phyloP scores from a whole-genome alignment of 805 yeast genomes.

The Myxozyma lipomycoides region DNA sequence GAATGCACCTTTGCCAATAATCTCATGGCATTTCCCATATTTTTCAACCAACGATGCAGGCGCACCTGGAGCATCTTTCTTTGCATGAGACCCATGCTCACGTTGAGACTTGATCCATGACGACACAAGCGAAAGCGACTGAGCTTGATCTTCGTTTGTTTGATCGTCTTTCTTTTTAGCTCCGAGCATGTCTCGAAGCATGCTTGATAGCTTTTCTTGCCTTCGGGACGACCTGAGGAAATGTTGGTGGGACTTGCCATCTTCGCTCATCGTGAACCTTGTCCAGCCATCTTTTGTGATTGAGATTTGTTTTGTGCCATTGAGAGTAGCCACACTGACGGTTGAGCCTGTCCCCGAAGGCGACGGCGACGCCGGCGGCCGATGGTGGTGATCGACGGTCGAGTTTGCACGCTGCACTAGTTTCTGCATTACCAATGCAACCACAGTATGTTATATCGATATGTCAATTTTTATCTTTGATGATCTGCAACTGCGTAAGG shows the following conservation, averaged over 20 bases:
- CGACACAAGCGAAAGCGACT: slow-evolving; percentile 23
- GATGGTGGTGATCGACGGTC: background rate
- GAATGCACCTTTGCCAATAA: slow-evolving; percentile 83
- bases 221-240: slow-evolving; percentile 59
- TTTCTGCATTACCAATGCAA: no score
- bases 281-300: slow-evolving; percentile 20
- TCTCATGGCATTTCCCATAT: slow-evolving; percentile 93
- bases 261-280: slow-evolving; percentile 33
- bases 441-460: no score
- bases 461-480: no score
- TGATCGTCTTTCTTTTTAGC: slow-evolving; percentile 33
- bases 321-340: background rate
- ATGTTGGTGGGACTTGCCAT: slow-evolving; percentile 72
- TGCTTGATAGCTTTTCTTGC: slow-evolving; percentile 55
- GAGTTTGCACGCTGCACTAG: slow-evolving; percentile 1
- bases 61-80: slow-evolving; percentile 14
- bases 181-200: slow-evolving; percentile 45
- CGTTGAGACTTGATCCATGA: slow-evolving; percentile 22
- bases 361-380: slow-evolving; percentile 1
- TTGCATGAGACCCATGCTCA: background rate
- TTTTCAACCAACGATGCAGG: slow-evolving; percentile 70
- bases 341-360: background rate
- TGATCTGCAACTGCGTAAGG: no score
- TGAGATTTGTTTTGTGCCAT: background rate
- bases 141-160: slow-evolving; percentile 27